Base-by-base conservation (phyloP, 805 yeast species). In the Suhomyces prunicola region DNA sequence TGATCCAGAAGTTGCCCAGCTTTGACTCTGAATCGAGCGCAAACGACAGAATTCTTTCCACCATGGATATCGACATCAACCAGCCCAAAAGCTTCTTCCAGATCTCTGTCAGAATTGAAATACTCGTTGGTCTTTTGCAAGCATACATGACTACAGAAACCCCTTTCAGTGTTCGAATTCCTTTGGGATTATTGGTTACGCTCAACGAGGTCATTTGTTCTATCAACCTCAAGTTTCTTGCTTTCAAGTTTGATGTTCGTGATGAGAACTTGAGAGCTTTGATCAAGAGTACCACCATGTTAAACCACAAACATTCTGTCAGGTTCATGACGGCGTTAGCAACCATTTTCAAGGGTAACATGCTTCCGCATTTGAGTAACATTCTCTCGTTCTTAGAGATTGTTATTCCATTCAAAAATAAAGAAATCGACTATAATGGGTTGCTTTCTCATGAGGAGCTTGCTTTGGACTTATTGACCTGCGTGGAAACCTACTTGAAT, bases 171-270 rank as follows among this genome's bases (percentile, higher is more conserved):
- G 77, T 85, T 7, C 73, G 77, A 55, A 76, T 88, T 6, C 94
- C 96, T 2, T 57, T 89, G 12, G 92, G 93, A 1, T 60, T 70
- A 45, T 63, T 87, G 2, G 62, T 86, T 5, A 64, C 73, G 7
- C 54, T 85, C 47, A 71, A 77, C 22, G 90, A 87, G 60, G 69
- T 84, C 10, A 61, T 86, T 13, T 67, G 82, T 53, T 76, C 85
- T 15, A 67, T 89, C 53, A 83, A 85, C 57, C 68, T 79, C 12
- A 80, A 76, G 50, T 83, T 81, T 55, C 68, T 84, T 36, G 76
- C 84, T 1, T 75, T 85, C 62, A 81, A 79, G 58, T 74, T 79
- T 47, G 90, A 85, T 55, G 77, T 87, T 53, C 75, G 86, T 55
- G 87, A 85, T 60, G 72, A 70, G 7, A 69, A 73, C 8, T 68